Conservation (phyloP, 1,139 yeast genomes). For the Magnusiomyces paraingens region DNA sequence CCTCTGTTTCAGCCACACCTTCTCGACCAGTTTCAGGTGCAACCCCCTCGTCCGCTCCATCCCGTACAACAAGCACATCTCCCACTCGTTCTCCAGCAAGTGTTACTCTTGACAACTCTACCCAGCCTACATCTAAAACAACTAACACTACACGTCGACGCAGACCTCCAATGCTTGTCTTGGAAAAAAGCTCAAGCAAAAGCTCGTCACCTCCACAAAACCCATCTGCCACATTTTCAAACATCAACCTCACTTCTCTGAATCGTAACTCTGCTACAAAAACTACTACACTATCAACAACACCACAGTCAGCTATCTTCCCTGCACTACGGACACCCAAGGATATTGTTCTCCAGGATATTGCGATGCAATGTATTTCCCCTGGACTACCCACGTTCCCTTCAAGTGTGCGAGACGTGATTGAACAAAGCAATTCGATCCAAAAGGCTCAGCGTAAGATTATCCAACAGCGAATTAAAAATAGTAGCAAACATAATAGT, state of each 20-base stretch:
- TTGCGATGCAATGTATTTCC: constrained; percentile 36
- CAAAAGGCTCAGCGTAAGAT: constrained; percentile 33
- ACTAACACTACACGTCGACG: constrained; percentile 5
- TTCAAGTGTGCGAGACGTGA: constrained; percentile 12
- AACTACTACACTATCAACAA: constrained; percentile 9
- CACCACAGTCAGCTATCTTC: constrained; percentile 11
- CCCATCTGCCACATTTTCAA: neutral
- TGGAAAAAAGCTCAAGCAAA: constrained; percentile 4
- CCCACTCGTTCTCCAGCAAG: too few relatives aligned
- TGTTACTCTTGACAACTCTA: too few relatives aligned
- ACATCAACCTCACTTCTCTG: constrained; percentile 8
- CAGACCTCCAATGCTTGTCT: constrained; percentile 17
- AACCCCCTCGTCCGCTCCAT: too few relatives aligned
- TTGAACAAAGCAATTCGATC: constrained; percentile 21
- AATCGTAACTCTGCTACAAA: constrained; percentile 11
- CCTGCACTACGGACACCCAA: constrained; percentile 28
- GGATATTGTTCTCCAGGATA: constrained; percentile 30
- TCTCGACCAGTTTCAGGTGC: too few relatives aligned
- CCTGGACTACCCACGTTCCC: constrained; percentile 34
- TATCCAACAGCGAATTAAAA: constrained; percentile 25
- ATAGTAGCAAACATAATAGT: neutral
- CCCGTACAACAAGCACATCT: too few relatives aligned
- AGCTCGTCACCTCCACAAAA: neutral
- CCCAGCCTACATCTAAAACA: neutral
- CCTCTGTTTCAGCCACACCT: too few relatives aligned